phyloP scores from a whole-genome alignment of 371 early-diverging fungal species.

The Cokeromyces recurvatus region DNA sequence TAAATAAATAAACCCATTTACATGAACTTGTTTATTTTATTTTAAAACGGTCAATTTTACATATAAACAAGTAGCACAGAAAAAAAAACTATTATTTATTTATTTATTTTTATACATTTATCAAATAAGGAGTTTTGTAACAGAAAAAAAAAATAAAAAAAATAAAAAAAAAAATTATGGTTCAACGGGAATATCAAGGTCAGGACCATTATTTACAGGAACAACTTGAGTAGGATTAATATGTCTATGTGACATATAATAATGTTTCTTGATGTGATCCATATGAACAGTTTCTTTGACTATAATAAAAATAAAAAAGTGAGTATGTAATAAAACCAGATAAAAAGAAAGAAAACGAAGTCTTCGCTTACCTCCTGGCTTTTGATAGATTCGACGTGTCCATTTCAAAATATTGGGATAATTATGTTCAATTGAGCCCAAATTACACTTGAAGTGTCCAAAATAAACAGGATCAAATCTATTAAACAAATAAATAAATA shows the following conservation, averaged over 20 bases:
- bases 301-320: constrained; percentile 6
- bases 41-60: too few relatives aligned
- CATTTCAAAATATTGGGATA: constrained; percentile 87
- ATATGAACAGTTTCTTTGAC: constrained; percentile 80
- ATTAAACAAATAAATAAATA: background rate
- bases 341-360: background rate
- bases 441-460: constrained; percentile 91
- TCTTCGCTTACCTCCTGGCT: constrained; percentile 52
- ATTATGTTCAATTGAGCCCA: constrained; percentile 75
- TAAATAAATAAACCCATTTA: constrained; percentile 9
- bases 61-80: too few relatives aligned
- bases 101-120: too few relatives aligned
- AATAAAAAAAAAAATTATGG: too few relatives aligned
- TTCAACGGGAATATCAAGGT: constrained; percentile 39
- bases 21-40: too few relatives aligned
- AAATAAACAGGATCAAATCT: constrained; percentile 85
- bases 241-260: constrained; percentile 83
- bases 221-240: constrained; percentile 91
- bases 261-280: constrained; percentile 93
- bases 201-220: constrained; percentile 84
- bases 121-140: too few relatives aligned
- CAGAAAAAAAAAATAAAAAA: too few relatives aligned
- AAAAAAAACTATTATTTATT: too few relatives aligned
- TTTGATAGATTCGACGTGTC: constrained; percentile 79
- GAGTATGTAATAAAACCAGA: background rate